phyloP scores from a whole-genome alignment of 1,284 basidiomycete species.

The Apiotrichum akiyoshidainum region DNA sequence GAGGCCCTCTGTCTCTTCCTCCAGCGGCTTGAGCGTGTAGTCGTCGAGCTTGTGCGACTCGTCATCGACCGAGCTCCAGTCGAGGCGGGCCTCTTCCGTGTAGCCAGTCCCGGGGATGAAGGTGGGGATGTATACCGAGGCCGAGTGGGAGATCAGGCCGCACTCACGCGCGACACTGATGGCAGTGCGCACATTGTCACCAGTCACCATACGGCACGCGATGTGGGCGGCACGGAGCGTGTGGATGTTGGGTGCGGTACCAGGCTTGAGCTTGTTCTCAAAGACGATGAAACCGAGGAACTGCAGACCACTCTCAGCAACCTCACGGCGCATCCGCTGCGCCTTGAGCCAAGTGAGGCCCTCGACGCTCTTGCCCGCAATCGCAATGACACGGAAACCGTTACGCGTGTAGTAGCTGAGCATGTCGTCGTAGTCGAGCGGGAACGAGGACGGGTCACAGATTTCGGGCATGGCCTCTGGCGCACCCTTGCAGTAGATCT shows the following conservation, averaged over 20 bases:
- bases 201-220: slow-evolving; percentile 96
- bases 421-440: slow-evolving; percentile 93
- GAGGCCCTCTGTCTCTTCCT: slow-evolving; percentile 57
- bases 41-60: slow-evolving; percentile 77
- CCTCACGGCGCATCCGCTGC: slow-evolving; percentile 92
- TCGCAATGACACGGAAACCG: slow-evolving; percentile 96
- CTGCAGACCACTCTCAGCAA: slow-evolving; percentile 84
- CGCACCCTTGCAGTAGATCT: slow-evolving; percentile 97
- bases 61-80: slow-evolving; percentile 94
- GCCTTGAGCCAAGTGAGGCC: slow-evolving; percentile 96
- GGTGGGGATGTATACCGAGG: slow-evolving; percentile 83
- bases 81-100: slow-evolving; percentile 64
- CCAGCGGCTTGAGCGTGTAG: slow-evolving; percentile 76
- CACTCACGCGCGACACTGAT: slow-evolving; percentile 97
- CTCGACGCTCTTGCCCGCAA: slow-evolving; percentile 93
- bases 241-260: slow-evolving; percentile 86
- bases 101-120: slow-evolving; percentile 78
- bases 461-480: slow-evolving; percentile 98
- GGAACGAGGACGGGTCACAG: slow-evolving; percentile 83
- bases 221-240: slow-evolving; percentile 85
- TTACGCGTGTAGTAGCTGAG: slow-evolving; percentile 95
- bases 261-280: slow-evolving; percentile 96
- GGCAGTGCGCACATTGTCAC: slow-evolving; percentile 94
- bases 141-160: slow-evolving; percentile 79
- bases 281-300: slow-evolving; percentile 98